A percentile compares a stretch with the other conserved stretches of the same genome.
These are phyloP conservation scores for Trichophyton benhamiae DNA, from an alignment of 2,329 filamentous ascomycete genomes.

Conservation along the genomic window DNA sequence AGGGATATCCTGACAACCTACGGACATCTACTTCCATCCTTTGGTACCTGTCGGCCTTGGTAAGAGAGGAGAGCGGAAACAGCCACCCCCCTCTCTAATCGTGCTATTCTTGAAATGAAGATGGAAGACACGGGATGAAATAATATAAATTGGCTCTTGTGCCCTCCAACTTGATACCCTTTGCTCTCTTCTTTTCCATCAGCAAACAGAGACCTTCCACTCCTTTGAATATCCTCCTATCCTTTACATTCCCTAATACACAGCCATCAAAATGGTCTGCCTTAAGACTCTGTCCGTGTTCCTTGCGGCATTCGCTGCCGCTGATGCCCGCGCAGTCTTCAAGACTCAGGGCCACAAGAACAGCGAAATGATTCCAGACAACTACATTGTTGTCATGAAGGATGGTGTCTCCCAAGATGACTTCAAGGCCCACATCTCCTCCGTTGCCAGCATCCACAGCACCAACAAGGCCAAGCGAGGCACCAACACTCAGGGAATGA, in stretches of 20 bases:
- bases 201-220: neutral
- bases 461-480: constrained; percentile 2
- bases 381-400: constrained; percentile 14
- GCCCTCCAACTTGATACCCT: neutral
- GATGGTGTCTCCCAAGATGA: constrained; percentile 10
- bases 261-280: constrained; percentile 9
- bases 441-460: constrained; percentile 7
- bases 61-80: neutral
- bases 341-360: constrained; percentile 4
- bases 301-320: constrained; percentile 7
- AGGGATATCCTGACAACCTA: neutral
- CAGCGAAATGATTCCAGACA: constrained; percentile 9
- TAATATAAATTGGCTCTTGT: neutral
- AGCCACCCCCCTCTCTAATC: neutral
- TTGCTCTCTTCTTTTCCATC: neutral
- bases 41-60: neutral
- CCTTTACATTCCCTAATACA: neutral
- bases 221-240: neutral
- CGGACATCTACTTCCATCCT: neutral
- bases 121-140: neutral
- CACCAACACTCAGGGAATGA: constrained; percentile 5
- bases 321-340: constrained; percentile 9
- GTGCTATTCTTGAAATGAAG: neutral
- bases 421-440: constrained; percentile 10
- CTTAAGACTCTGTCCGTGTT: constrained; percentile 11